These are phyloP conservation scores for Talaromyces sp. DNA, from an alignment of 2,329 filamentous ascomycete genomes.

Conservation along the genomic window DNA sequence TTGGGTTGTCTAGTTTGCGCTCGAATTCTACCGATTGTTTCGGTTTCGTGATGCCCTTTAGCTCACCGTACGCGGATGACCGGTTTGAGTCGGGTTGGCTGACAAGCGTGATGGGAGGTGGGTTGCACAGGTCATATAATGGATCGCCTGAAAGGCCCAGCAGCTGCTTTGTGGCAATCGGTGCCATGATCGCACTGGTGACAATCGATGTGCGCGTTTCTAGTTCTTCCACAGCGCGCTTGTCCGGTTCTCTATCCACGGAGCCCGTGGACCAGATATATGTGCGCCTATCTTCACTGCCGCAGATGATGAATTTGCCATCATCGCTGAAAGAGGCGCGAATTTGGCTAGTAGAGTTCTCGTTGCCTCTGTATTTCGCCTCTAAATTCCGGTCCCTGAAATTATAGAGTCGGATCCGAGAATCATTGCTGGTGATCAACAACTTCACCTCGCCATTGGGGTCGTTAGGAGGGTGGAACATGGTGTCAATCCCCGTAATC, in stretches of 20 bases:
- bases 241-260: slow-evolving; percentile 67
- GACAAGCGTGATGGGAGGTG: slow-evolving; percentile 78
- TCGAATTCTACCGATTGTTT: slow-evolving; percentile 18
- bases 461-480: slow-evolving; percentile 54
- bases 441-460: slow-evolving; percentile 69
- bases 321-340: slow-evolving; percentile 85
- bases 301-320: slow-evolving; percentile 79
- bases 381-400: slow-evolving; percentile 79
- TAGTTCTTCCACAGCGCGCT: slow-evolving; percentile 80
- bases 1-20: neutral
- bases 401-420: slow-evolving; percentile 83
- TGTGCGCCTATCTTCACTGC: slow-evolving; percentile 83
- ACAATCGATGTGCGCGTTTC: slow-evolving; percentile 86
- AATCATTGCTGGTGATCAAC: slow-evolving; percentile 91
- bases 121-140: slow-evolving; percentile 94
- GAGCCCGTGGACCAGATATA: slow-evolving; percentile 80
- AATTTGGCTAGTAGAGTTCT: slow-evolving; percentile 87
- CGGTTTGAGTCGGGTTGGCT: slow-evolving; percentile 61
- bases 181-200: slow-evolving; percentile 83
- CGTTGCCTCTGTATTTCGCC: slow-evolving; percentile 85
- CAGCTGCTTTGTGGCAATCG: slow-evolving; percentile 69
- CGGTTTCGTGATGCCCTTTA: slow-evolving; percentile 26
- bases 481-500: slow-evolving; percentile 87
- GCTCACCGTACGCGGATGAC: slow-evolving; percentile 29
- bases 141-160: slow-evolving; percentile 81